These are phyloP conservation scores for Oenanthe sinensis DNA, from an alignment of 129 eudicot genomes.

Conservation along the genomic window DNA sequence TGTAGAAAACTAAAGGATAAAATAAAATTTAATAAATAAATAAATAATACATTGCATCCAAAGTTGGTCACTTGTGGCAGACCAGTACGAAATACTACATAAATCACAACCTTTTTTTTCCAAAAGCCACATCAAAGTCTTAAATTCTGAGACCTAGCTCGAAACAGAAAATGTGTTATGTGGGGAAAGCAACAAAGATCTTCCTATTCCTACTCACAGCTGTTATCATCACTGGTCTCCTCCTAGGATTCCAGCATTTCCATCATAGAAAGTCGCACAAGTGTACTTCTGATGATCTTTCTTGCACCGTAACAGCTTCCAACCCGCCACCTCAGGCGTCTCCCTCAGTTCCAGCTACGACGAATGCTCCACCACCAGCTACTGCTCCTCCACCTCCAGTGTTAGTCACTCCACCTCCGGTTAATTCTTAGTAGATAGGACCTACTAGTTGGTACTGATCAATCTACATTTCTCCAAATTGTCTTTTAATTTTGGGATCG, in stretches of 20 bases:
- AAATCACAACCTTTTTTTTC: background rate
- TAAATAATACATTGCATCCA: too few species aligned
- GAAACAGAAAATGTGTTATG: slow-evolving; percentile 47
- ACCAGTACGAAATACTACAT: background rate
- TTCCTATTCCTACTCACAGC: slow-evolving; percentile 67
- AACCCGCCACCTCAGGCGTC: background rate
- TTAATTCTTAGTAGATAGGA: background rate
- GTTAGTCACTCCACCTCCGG: background rate
- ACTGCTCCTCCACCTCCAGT: background rate
- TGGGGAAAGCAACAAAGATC: slow-evolving; percentile 98
- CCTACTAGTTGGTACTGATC: background rate
- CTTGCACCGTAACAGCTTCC: background rate
- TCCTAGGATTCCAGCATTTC: slow-evolving; percentile 46
- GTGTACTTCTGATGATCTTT: background rate
- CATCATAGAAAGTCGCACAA: slow-evolving; percentile 6
- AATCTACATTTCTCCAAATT: background rate
- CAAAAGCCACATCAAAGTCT: background rate
- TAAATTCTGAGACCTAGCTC: background rate
- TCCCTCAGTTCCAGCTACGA: background rate
- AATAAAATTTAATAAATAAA: too few species aligned
- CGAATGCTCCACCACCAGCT: background rate
- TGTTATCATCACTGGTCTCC: slow-evolving; percentile 47
- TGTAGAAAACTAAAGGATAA: too few species aligned
- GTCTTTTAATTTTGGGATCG: background rate
- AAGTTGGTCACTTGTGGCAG: background rate